Percentiles rank a stretch among this genome's conserved stretches.
Evolutionary conservation across 2,329 filamentous ascomycete species (phyloP).

Genomic region (Trichoderma aggressivum): DNA sequence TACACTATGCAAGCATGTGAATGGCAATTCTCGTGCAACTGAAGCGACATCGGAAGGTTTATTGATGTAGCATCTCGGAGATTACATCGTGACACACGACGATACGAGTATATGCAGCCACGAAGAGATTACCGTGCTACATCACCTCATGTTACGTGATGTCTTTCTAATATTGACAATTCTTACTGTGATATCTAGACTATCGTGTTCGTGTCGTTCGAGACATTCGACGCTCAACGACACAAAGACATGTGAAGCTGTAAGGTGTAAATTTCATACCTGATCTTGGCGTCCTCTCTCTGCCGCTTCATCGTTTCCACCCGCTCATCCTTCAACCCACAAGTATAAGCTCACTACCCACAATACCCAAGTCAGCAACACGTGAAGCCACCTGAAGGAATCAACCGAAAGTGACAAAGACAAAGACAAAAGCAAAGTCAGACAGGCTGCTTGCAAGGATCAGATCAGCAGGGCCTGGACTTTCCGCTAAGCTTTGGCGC

Average conservation of each 20-base stretch:
- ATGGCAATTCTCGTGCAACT: not conserved
- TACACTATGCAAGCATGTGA: not conserved
- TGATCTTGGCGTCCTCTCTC: not conserved
- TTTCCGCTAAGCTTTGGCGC: not conserved
- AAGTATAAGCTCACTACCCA: not conserved
- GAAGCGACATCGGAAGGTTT: not conserved
- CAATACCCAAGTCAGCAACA: not conserved
- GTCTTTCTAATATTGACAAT: not conserved
- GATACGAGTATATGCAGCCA: not conserved
- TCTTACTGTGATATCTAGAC: not conserved
- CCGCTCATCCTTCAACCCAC: not conserved
- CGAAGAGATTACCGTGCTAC: not conserved
- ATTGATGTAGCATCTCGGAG: not conserved
- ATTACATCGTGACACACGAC: not conserved
- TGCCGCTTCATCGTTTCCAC: not conserved
- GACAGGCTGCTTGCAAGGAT: not conserved
- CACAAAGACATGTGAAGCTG: not conserved
- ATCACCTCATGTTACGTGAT: not conserved
- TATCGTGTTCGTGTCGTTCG: not conserved
- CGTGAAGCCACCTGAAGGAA: not conserved
- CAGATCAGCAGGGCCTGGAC: constrained; percentile 7
- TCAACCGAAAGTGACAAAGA: not conserved
- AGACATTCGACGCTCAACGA: not conserved
- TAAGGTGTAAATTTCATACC: not conserved
- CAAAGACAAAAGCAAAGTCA: not conserved